phyloP scores from a whole-genome alignment of 805 yeast genomes.

The Ogataea allantospora region DNA sequence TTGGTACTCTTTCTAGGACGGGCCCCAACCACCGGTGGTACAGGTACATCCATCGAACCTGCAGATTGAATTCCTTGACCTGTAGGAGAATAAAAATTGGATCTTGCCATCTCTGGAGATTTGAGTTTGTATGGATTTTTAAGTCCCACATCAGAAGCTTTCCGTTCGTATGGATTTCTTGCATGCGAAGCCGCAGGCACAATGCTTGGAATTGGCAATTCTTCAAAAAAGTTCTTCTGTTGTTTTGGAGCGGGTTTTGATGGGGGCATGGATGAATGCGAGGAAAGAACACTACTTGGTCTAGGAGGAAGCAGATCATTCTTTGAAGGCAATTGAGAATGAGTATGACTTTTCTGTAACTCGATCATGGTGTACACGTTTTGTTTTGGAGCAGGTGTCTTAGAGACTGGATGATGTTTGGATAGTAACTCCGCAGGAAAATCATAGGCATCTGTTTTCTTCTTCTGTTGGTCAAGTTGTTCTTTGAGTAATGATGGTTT shows the following conservation, averaged over 20 bases:
- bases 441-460: constrained; percentile 75
- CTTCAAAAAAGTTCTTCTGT: constrained; percentile 55
- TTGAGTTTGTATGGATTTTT: constrained; percentile 4
- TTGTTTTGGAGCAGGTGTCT: constrained; percentile 34
- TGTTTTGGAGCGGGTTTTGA: constrained; percentile 12
- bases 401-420: constrained; percentile 38
- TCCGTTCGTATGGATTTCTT: constrained; percentile 26
- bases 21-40: constrained; percentile 6
- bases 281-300: background rate
- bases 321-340: constrained; percentile 9
- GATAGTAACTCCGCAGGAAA: constrained; percentile 59
- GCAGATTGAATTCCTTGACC: background rate
- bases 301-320: constrained; percentile 5
- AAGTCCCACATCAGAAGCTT: constrained; percentile 8
- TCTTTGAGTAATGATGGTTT: constrained; percentile 2
- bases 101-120: background rate
- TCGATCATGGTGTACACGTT: constrained; percentile 32
- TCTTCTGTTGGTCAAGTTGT: constrained; percentile 46
- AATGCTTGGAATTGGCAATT: constrained; percentile 42
- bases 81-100: constrained; percentile 3
- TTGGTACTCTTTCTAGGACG: constrained; percentile 21
- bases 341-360: constrained; percentile 11
- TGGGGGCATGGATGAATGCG: constrained; percentile 12
- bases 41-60: background rate
- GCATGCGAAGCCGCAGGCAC: constrained; percentile 16